These are phyloP conservation scores for Exserohilum turcica DNA, from an alignment of 2,329 filamentous ascomycete genomes.

Conservation along the genomic window DNA sequence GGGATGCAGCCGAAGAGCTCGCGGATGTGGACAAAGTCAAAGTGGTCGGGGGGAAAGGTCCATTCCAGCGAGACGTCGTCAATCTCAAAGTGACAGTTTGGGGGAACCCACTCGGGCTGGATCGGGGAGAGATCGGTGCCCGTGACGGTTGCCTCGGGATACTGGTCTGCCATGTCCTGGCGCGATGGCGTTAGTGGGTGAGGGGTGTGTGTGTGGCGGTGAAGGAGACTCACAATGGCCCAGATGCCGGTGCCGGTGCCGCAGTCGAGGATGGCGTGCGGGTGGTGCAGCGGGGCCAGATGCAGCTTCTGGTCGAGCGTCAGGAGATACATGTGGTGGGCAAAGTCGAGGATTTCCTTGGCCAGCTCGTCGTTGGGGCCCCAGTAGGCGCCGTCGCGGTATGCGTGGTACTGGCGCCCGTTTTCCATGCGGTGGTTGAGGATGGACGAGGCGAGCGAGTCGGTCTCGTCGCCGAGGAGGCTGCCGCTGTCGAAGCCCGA, in stretches of 20 bases:
- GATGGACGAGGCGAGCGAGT: constrained; percentile 44
- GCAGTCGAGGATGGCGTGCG: constrained; percentile 40
- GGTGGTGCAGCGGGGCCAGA: constrained; percentile 41
- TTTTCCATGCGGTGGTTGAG: constrained; percentile 47
- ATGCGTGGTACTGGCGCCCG: constrained; percentile 46
- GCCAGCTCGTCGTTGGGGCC: constrained; percentile 53
- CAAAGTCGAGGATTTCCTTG: constrained; percentile 53
- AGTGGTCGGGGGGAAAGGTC: constrained; percentile 46
- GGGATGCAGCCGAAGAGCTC: constrained; percentile 53
- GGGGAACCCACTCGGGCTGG: constrained; percentile 55
- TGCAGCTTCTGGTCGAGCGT: constrained; percentile 43
- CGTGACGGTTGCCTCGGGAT: constrained; percentile 39
- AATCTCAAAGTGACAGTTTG: constrained; percentile 55
- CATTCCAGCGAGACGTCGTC: constrained; percentile 53
- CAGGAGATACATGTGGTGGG: constrained; percentile 48
- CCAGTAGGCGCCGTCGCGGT: constrained; percentile 46
- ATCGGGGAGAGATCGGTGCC: constrained; percentile 58
- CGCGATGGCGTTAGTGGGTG: not conserved
- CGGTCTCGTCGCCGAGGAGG: constrained; percentile 43
- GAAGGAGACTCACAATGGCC: constrained; percentile 41
- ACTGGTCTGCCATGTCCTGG: constrained; percentile 37
- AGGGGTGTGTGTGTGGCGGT: not conserved
- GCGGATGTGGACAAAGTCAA: constrained; percentile 55
- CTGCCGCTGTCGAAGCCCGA: constrained; percentile 46
- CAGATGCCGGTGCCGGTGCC: constrained; percentile 48